Evolutionary conservation across 495 filamentous ascomycete species (phyloP).

Genomic region (Penicillium paradoxum): DNA sequence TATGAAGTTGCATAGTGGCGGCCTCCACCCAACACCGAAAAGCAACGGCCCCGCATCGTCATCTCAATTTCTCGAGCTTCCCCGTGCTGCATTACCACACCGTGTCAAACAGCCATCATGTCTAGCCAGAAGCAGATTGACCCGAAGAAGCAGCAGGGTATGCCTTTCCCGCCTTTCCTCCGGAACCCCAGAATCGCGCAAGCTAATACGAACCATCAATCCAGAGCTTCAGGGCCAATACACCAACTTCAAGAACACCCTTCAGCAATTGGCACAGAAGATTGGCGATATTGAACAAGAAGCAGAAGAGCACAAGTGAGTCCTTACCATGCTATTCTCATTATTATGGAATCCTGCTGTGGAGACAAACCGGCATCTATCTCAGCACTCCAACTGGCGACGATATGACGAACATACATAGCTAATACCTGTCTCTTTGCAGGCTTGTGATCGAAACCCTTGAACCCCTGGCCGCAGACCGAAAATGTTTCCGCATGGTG

Average conservation of each 20-base stretch:
- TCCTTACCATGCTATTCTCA: constrained; percentile 4
- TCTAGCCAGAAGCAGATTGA: constrained; percentile 45
- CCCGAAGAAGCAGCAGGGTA: constrained; percentile 83
- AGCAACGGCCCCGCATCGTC: constrained; percentile 33
- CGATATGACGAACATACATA: neutral
- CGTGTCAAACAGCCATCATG: constrained; percentile 28
- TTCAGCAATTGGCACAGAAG: constrained; percentile 90
- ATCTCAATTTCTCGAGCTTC: constrained; percentile 31
- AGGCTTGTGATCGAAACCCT: constrained; percentile 96
- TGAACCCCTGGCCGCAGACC: constrained; percentile 72
- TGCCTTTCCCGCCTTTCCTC: constrained; percentile 6
- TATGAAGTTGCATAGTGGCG: constrained; percentile 2
- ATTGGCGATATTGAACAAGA: constrained; percentile 97
- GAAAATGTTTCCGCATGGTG: constrained; percentile 98
- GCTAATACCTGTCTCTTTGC: constrained; percentile 12
- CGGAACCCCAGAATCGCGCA: constrained; percentile 1
- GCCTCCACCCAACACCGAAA: constrained; percentile 14
- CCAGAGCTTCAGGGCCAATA: constrained; percentile 92
- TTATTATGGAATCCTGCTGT: neutral
- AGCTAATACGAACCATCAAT: constrained; percentile 16
- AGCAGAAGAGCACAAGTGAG: constrained; percentile 95
- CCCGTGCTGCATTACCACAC: constrained; percentile 7
- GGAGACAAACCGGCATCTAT: neutral
- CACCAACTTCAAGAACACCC: constrained; percentile 88
- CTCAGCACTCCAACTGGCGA: neutral